A percentile compares a stretch with the other conserved stretches of the same genome.
Conservation (phyloP, 108 stramenopile genomes). For the Aurantiochytrium sp. region DNA sequence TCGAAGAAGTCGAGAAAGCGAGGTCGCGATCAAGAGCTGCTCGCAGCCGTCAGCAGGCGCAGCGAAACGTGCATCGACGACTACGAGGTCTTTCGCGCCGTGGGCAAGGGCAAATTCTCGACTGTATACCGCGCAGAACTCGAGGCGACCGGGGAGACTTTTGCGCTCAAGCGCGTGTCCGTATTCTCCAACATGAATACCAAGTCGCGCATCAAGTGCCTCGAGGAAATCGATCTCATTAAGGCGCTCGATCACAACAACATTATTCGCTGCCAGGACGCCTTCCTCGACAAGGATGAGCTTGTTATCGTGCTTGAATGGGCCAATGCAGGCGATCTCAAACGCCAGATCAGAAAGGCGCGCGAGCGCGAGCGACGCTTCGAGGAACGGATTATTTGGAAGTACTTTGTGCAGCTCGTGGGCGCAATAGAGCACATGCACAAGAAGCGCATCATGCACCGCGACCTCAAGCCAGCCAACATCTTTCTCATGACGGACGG, state of each 20-base stretch:
- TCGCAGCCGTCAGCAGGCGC: neutral
- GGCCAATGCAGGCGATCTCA: slow-evolving; percentile 60
- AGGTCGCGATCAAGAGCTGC: neutral
- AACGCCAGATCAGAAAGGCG: slow-evolving; percentile 56
- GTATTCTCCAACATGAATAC: slow-evolving; percentile 49
- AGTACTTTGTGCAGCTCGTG: slow-evolving; percentile 43
- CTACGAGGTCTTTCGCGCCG: neutral
- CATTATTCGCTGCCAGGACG: slow-evolving; percentile 59
- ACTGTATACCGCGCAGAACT: slow-evolving; percentile 56
- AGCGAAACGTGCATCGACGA: neutral
- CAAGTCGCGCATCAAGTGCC: slow-evolving; percentile 51
- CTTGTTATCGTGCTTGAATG: slow-evolving; percentile 52
- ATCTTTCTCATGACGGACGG: slow-evolving; percentile 53
- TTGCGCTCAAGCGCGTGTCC: slow-evolving; percentile 59
- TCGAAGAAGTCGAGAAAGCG: neutral
- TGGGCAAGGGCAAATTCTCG: slow-evolving; percentile 52
- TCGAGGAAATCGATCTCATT: slow-evolving; percentile 57
- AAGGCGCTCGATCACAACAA: slow-evolving; percentile 55
- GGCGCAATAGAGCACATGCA: slow-evolving; percentile 51
- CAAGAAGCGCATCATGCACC: slow-evolving; percentile 45
- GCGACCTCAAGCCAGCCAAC: slow-evolving; percentile 58
- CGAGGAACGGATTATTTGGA: slow-evolving; percentile 53
- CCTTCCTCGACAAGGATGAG: slow-evolving; percentile 44
- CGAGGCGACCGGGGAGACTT: slow-evolving; percentile 42
- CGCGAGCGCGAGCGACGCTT: slow-evolving; percentile 32